Conservation (phyloP, 2,329 filamentous ascomycete genomes). For the Mollisiaceae sp. region DNA sequence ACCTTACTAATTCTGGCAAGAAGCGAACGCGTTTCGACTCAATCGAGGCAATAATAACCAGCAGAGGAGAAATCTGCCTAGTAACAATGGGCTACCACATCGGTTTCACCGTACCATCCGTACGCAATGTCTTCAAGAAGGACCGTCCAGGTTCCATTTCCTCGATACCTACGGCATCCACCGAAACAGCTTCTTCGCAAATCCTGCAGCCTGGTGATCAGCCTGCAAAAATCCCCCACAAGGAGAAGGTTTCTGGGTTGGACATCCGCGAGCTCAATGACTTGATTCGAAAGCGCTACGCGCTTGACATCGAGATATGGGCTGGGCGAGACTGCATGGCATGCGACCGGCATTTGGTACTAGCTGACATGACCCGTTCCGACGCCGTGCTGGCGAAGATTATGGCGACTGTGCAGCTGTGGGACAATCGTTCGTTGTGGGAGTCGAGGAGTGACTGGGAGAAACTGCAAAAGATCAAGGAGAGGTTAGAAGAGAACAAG, state of each 20-base stretch:
- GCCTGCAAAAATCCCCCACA: no score
- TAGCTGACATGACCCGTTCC: constrained; percentile 8
- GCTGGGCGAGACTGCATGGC: not conserved
- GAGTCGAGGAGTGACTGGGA: not conserved
- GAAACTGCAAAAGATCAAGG: constrained; percentile 10
- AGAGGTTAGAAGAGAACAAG: not conserved
- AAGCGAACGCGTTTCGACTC: no score
- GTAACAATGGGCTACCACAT: no score
- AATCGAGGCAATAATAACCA: no score
- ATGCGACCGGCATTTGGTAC: not conserved
- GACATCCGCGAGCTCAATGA: constrained; percentile 21
- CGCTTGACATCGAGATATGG: constrained; percentile 23
- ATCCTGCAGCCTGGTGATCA: no score
- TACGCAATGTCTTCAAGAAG: no score
- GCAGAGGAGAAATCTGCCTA: no score
- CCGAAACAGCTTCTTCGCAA: no score
- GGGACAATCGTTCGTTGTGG: constrained; percentile 17
- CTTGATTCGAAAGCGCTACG: constrained; percentile 19
- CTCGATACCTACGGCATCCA: no score
- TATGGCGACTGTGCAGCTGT: not conserved
- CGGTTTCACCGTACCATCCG: no score
- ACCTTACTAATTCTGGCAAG: no score
- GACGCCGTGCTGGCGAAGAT: constrained; percentile 21
- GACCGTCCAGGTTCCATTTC: no score
- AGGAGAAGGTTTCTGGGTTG: not conserved